Evolutionary conservation across 306 rosid genomes (phyloP).

Genomic region (Cajanus cajan): DNA sequence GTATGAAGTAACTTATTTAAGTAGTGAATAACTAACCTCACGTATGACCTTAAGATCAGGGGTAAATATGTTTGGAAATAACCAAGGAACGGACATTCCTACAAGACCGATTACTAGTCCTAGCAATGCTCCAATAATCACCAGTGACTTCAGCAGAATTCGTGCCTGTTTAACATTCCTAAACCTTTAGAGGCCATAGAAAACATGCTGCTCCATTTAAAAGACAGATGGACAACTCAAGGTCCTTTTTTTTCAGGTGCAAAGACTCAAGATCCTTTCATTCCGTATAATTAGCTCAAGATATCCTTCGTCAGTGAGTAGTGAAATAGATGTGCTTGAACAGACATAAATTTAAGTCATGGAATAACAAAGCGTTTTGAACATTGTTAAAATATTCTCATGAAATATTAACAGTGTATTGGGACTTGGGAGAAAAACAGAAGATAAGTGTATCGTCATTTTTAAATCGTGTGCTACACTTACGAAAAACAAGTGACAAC

Average conservation of each 20-base stretch:
- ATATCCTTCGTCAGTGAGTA: neutral
- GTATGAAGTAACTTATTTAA: neutral
- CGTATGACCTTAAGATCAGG: neutral
- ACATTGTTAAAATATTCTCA: neutral
- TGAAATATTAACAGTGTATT: too few species aligned
- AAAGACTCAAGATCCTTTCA: neutral
- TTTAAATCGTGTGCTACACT: too few species aligned
- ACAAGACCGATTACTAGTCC: slow-evolving; percentile 21
- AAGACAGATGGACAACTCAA: neutral
- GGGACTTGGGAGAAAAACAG: too few species aligned
- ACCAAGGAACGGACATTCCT: slow-evolving; percentile 26
- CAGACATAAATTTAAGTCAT: neutral
- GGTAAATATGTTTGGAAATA: neutral
- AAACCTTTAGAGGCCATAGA: neutral
- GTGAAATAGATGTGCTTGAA: neutral
- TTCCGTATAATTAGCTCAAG: neutral
- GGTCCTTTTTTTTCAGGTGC: neutral
- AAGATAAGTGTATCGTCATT: too few species aligned
- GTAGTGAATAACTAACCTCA: neutral
- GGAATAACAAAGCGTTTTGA: neutral
- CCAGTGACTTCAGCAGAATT: slow-evolving; percentile 15
- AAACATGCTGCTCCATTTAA: neutral
- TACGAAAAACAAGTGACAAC: too few species aligned
- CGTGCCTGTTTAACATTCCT: slow-evolving; percentile 18
- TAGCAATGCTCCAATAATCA: slow-evolving; percentile 23